Conservation (phyloP, 805 yeast genomes). For the Nakazawaea wickerhamii region DNA sequence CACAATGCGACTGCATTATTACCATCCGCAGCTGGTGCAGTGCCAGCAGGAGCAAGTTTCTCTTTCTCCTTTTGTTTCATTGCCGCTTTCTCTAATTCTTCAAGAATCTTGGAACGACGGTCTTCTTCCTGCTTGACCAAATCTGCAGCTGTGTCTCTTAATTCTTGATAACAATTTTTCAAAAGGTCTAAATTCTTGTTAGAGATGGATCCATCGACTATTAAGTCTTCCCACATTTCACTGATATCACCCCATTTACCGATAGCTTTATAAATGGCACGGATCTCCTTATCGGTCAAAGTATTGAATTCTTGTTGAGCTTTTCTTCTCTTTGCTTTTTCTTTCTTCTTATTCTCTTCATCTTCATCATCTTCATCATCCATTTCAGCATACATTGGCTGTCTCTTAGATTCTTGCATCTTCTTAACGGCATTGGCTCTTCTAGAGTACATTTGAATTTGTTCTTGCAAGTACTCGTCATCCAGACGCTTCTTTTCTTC, state of each 20-base stretch:
- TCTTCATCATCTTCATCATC: slow-evolving; percentile 31
- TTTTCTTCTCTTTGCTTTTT: slow-evolving; percentile 27
- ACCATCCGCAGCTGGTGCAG: slow-evolving; percentile 1
- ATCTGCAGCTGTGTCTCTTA: slow-evolving; percentile 55
- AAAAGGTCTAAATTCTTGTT: slow-evolving; percentile 77
- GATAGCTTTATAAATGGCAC: slow-evolving; percentile 80
- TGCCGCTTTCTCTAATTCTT: slow-evolving; percentile 57
- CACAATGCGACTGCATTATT: slow-evolving; percentile 32
- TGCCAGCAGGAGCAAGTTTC: slow-evolving; percentile 24
- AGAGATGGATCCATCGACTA: slow-evolving; percentile 84
- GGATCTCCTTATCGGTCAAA: slow-evolving; percentile 78
- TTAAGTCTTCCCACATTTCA: slow-evolving; percentile 75
- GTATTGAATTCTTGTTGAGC: slow-evolving; percentile 41
- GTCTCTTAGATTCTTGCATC: slow-evolving; percentile 33
- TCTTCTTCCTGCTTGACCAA: slow-evolving; percentile 61
- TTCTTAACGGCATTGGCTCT: slow-evolving; percentile 69
- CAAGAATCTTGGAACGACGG: slow-evolving; percentile 49
- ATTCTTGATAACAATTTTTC: slow-evolving; percentile 70
- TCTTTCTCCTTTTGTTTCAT: slow-evolving; percentile 42
- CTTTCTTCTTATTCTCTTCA: slow-evolving; percentile 34
- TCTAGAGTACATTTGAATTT: slow-evolving; percentile 80
- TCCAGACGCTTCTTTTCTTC: slow-evolving; percentile 85
- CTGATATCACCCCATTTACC: slow-evolving; percentile 76
- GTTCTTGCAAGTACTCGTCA: slow-evolving; percentile 82
- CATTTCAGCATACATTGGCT: slow-evolving; percentile 33